Conservation (phyloP, 495 filamentous ascomycete species). For the Oidiodendron maius region DNA sequence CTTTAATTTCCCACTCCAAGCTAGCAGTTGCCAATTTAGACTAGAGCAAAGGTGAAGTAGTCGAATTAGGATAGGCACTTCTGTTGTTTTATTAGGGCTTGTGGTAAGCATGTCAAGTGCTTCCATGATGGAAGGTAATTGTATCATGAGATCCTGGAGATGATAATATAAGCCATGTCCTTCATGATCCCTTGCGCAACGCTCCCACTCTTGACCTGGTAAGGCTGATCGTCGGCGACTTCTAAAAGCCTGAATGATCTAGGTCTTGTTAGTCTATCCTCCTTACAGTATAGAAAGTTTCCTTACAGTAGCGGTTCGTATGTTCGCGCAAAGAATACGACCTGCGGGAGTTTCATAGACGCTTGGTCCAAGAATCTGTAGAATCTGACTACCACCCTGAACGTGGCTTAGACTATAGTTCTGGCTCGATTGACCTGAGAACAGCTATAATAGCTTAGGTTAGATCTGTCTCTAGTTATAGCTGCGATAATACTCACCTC, state of each 20-base stretch:
- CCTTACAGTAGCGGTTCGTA: neutral
- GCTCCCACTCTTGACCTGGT: neutral
- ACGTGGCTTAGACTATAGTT: slow-evolving; percentile 1
- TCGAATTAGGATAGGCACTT: neutral
- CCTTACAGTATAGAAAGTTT: neutral
- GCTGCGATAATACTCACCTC: neutral
- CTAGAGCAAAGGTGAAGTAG: neutral
- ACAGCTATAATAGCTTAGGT: neutral
- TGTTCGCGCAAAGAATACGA: neutral
- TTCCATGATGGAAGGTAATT: neutral
- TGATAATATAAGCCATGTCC: neutral
- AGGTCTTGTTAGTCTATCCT: neutral
- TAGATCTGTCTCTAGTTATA: neutral
- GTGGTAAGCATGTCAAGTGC: too few species aligned
- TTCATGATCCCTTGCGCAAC: neutral
- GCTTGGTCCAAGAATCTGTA: neutral
- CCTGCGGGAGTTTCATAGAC: neutral
- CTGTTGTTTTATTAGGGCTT: too few species aligned
- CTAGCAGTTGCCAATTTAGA: neutral
- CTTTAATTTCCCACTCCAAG: neutral
- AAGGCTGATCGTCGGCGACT: neutral
- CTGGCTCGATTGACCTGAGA: neutral
- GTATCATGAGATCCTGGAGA: slow-evolving; percentile 1
- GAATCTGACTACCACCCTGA: neutral
- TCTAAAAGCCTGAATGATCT: neutral